phyloP scores from a whole-genome alignment of 441 rosid species.

The Biscutella laevigata region DNA sequence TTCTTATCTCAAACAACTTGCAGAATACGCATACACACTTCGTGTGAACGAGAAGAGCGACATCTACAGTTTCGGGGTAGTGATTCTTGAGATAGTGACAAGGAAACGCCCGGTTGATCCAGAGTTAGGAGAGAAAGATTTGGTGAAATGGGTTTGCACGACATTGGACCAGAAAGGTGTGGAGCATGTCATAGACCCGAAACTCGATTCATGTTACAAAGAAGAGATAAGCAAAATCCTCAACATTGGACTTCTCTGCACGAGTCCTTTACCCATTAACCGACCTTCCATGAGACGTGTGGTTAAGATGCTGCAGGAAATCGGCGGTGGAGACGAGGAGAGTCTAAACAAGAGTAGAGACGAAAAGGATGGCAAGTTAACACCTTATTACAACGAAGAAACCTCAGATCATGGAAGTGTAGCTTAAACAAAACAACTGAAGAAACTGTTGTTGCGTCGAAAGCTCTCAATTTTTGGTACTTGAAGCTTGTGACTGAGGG shows the following conservation, averaged over 20 bases:
- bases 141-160: constrained; percentile 86
- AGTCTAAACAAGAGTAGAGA: constrained; percentile 19
- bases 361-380: constrained; percentile 62
- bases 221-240: constrained; percentile 79
- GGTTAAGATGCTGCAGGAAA: constrained; percentile 80
- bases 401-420: constrained; percentile 67
- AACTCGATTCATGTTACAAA: constrained; percentile 62
- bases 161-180: constrained; percentile 71
- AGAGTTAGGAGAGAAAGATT: constrained; percentile 76
- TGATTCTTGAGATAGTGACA: constrained; percentile 80
- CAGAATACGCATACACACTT: constrained; percentile 94
- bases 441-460: constrained; percentile 1
- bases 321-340: constrained; percentile 33
- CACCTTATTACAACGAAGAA: constrained; percentile 77
- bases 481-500: constrained; percentile 25
- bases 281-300: constrained; percentile 94
- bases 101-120: constrained; percentile 73
- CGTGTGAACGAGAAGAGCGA: constrained; percentile 98
- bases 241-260: constrained; percentile 77
- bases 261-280: constrained; percentile 76
- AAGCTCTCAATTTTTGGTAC: constrained; percentile 22
- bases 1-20: constrained; percentile 13
- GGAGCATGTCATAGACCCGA: constrained; percentile 70
- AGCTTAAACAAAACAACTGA: constrained; percentile 31
- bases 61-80: constrained; percentile 93